Base-by-base conservation (phyloP, 441 rosid species). In the Geranium incanum region DNA sequence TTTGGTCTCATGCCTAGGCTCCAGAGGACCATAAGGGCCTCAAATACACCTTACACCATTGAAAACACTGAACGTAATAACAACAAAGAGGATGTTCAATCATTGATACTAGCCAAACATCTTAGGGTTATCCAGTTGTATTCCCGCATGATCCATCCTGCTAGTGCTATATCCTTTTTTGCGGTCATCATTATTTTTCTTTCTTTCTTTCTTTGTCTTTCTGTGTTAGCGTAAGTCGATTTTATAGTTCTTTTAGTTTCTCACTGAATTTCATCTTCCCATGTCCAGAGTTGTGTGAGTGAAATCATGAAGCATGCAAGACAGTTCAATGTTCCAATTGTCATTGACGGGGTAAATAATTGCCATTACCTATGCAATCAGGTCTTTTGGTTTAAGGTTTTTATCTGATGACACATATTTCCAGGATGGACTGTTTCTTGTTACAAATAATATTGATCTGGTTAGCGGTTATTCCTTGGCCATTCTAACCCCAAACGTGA, bases 401-500 rank as follows among this genome's bases (percentile, higher is more conserved):
- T 15, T 55, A 21, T 55, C 70, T 70, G 43, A 62, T 69, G 37
- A 64, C 71, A 23, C 36, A 48, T 36, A 39, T 67, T 74, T 71
- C 70, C 84, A 90, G 97, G 96, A 94, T 15, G 97, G 95, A 64
- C 92, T 95, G 64, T 92, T 90, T 81, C 97, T 90, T 70, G 86
- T 92, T 48, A 90, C 94, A 23, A 80, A 88, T 73, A 73, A 71
- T 71, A 77, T 87, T 70, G 90, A 89, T 71, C 90, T 94, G 73
- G 87, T 94, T 74, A 83, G 86, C 1, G 86, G 84, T 67, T 90
- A 94, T 75, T 89, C 86, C 6, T 81, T 88, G 50, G 97, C 97
- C 79, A 88, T 89, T 67, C 75, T 94, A 70, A 94, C 97, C 70
- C 97, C 97, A 63, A 95, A 95, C 70, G 91, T 95, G 68, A 87